Conservation (phyloP, 2,329 filamentous ascomycete species). For the Fusarium sp. region DNA sequence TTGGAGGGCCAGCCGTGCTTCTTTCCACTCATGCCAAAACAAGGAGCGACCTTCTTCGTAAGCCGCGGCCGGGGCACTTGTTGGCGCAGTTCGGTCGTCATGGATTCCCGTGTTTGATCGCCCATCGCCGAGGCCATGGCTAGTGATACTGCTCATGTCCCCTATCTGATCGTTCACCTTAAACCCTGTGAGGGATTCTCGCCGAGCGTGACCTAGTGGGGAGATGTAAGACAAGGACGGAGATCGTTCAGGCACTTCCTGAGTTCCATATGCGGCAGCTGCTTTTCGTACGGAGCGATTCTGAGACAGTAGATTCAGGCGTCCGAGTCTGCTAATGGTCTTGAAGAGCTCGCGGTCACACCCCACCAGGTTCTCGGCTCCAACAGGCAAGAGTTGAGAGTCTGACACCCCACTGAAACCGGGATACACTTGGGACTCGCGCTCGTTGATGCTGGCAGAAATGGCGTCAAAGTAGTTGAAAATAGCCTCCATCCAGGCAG, state of each 20-base stretch:
- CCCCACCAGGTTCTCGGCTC: slow-evolving; percentile 85
- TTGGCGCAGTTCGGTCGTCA: slow-evolving; percentile 61
- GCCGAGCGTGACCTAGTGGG: slow-evolving; percentile 55
- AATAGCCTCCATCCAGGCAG: slow-evolving; percentile 89
- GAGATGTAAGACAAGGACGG: slow-evolving; percentile 52
- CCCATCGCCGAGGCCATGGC: slow-evolving; percentile 72
- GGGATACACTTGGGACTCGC: slow-evolving; percentile 81
- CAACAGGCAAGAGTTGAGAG: slow-evolving; percentile 62
- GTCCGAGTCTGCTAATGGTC: slow-evolving; percentile 82
- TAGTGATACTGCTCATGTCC: slow-evolving; percentile 53
- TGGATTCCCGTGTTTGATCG: slow-evolving; percentile 67
- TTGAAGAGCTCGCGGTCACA: slow-evolving; percentile 90
- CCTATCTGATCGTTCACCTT: slow-evolving; percentile 40
- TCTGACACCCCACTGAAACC: slow-evolving; percentile 68
- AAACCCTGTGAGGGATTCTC: slow-evolving; percentile 43
- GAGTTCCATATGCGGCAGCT: slow-evolving; percentile 15
- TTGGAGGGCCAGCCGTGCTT: slow-evolving; percentile 78
- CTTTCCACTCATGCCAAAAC: slow-evolving; percentile 91
- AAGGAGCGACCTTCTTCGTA: slow-evolving; percentile 67
- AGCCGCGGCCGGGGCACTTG: slow-evolving; percentile 53
- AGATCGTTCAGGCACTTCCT: slow-evolving; percentile 40
- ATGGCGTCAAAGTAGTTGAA: slow-evolving; percentile 97
- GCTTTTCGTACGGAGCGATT: slow-evolving; percentile 62
- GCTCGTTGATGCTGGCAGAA: slow-evolving; percentile 89
- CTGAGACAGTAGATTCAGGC: slow-evolving; percentile 85